Percentiles rank a stretch among this genome's conserved stretches.
Evolutionary conservation across 1,284 basidiomycete genomes (phyloP).

Genomic region (Irpex lacteus): DNA sequence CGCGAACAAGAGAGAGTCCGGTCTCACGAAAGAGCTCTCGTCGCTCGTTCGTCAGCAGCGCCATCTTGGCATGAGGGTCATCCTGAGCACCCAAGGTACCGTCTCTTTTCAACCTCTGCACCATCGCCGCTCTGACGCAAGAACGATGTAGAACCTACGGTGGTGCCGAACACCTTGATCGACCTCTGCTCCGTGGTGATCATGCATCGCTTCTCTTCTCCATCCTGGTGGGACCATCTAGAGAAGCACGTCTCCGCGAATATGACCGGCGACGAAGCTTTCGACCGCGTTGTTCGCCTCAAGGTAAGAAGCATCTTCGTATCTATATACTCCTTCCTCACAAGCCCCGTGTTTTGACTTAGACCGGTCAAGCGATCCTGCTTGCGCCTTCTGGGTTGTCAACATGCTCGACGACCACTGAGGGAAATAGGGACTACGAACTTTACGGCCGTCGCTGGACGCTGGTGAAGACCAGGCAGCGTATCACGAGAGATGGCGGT

Average conservation of each 20-base stretch:
- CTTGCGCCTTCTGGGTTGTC: constrained; percentile 60
- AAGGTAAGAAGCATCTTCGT: constrained; percentile 38
- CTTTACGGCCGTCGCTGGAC: constrained; percentile 48
- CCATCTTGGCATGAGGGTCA: constrained; percentile 67
- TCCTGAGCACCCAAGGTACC: constrained; percentile 70
- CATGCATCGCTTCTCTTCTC: constrained; percentile 71
- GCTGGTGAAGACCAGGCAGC: constrained; percentile 54
- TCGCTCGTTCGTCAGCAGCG: constrained; percentile 67
- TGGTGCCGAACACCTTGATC: constrained; percentile 63
- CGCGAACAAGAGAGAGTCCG: constrained; percentile 36
- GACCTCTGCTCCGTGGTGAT: constrained; percentile 66
- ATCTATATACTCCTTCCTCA: not conserved
- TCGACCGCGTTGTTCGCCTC: constrained; percentile 63
- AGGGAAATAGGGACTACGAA: not conserved
- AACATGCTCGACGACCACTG: constrained; percentile 17
- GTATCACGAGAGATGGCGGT: constrained; percentile 63
- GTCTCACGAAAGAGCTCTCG: constrained; percentile 56
- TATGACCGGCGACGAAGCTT: constrained; percentile 52
- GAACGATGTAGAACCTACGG: constrained; percentile 56
- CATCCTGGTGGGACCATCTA: constrained; percentile 70
- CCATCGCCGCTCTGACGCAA: not conserved
- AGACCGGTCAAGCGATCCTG: constrained; percentile 68
- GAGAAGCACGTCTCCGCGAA: constrained; percentile 64
- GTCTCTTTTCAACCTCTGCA: not conserved
- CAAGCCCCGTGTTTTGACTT: not conserved